Base-by-base conservation (phyloP, 2,329 filamentous ascomycete species). In the Intubia oerlemansii region DNA sequence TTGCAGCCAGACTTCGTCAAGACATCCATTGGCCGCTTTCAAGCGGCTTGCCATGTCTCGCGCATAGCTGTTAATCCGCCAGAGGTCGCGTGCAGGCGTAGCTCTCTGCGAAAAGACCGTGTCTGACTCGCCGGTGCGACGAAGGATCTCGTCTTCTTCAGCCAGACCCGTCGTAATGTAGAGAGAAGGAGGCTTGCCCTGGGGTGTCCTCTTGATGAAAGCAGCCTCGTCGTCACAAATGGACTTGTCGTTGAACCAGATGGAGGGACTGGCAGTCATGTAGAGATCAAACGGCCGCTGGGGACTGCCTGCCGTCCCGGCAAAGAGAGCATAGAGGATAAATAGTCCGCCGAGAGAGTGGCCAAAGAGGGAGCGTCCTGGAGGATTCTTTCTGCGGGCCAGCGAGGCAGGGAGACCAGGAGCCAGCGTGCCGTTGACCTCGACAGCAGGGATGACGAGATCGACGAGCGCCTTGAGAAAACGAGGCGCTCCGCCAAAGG, bases 261-360 rank as follows among this genome's bases (percentile, higher is more conserved):
- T 32, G 10, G 34, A 35, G 14, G 34, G 34, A 22, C 34, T 35
- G 10, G 24, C 29, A 5, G 34, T 21, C 11, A 33, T 31, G 24
- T 33, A 33, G 10, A 30, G 27, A 7, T 27, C 27, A 16, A 36
- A 36, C 11, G 27, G 14, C 7, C 17, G 27, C 36, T 39, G 39
- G 33, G n/a, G n/a, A n/a, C n/a, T n/a, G n/a, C n/a, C n/a, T n/a
- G n/a, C n/a, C n/a, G n/a, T n/a, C n/a, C 10, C n/a, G 10, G 32
- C 28, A 12, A 32, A 36, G 4, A 36, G 25, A 5, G 32, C 17
- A 17, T 23, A 36, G 15, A 36, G 25, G 17, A 29, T 11, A 13
- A 36, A 36, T 1, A 36, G 27, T 2, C 34, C 34, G 21, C 34
- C 34, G 27, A 34, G 32, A 13, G 34, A 36, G 25, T 36, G 34